These are phyloP conservation scores for Ormosia emarginata DNA, from an alignment of 306 rosid genomes.

Conservation along the genomic window DNA sequence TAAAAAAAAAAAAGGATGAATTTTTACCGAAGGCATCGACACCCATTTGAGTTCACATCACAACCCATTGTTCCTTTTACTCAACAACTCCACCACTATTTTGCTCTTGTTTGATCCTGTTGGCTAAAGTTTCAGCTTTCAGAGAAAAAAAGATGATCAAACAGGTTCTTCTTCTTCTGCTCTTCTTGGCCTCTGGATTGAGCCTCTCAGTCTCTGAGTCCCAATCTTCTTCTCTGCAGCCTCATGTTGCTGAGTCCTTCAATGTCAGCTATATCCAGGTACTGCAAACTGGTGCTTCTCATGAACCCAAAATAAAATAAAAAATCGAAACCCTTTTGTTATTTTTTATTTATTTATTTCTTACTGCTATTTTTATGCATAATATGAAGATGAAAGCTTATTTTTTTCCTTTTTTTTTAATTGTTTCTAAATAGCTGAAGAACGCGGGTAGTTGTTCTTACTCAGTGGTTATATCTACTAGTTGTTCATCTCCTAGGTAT, in stretches of 20 bases:
- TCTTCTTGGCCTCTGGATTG: constrained; percentile 14
- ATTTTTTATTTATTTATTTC: neutral
- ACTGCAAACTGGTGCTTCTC: neutral
- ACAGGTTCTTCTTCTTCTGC: constrained; percentile 14
- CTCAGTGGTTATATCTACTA: constrained; percentile 57
- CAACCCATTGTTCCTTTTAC: neutral
- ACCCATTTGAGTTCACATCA: neutral
- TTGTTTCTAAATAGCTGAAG: constrained; percentile 22
- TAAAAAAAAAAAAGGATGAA: neutral
- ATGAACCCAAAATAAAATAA: neutral
- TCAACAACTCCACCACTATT: neutral
- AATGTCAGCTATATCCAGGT: constrained; percentile 61
- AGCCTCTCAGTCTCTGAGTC: constrained; percentile 36
- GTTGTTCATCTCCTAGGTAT: constrained; percentile 65
- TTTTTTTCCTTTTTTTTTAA: neutral
- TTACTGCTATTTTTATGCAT: neutral
- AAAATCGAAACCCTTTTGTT: neutral
- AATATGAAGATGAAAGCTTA: neutral
- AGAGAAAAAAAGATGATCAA: constrained; percentile 7
- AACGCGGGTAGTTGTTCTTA: constrained; percentile 61
- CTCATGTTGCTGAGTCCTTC: constrained; percentile 53
- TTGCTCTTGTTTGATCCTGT: neutral
- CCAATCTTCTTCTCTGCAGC: constrained; percentile 31
- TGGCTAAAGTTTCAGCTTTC: neutral
- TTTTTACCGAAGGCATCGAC: neutral